Percentiles rank a stretch among this genome's conserved stretches.
phyloP scores from a whole-genome alignment of 2,329 filamentous ascomycete genomes.

The Exophiala viscosa region DNA sequence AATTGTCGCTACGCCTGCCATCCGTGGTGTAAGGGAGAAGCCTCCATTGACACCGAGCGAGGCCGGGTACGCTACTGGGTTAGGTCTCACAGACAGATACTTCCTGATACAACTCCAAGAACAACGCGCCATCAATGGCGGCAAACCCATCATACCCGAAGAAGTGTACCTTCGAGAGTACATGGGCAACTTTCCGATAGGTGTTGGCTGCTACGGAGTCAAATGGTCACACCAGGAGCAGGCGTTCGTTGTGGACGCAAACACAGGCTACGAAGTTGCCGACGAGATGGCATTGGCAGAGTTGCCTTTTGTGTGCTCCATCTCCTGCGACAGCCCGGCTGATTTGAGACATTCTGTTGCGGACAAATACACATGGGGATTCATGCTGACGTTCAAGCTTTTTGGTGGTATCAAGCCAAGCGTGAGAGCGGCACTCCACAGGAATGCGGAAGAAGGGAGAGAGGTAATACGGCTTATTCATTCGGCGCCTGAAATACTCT shows the following conservation, averaged over 20 bases:
- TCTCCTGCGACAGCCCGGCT: not conserved
- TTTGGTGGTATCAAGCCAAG: not conserved
- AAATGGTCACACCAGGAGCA: not conserved
- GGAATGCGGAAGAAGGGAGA: not conserved
- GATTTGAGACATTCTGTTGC: constrained; percentile 3
- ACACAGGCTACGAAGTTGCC: constrained; percentile 5
- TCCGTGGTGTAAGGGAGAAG: not conserved
- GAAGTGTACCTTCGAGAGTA: constrained; percentile 1
- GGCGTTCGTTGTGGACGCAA: not conserved
- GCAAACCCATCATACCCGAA: constrained; percentile 6
- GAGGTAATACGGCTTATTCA: not conserved
- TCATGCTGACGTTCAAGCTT: constrained; percentile 2
- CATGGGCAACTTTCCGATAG: not conserved
- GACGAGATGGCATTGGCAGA: not conserved
- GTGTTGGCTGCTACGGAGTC: not conserved
- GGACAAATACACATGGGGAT: constrained; percentile 4
- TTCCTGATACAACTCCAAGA: constrained; percentile 1
- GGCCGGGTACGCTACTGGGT: not conserved
- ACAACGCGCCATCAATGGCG: not conserved
- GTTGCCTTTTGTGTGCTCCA: constrained; percentile 1
- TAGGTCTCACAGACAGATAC: not conserved
- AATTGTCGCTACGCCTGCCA: not conserved
- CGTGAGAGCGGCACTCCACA: not conserved
- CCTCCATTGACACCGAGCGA: not conserved
- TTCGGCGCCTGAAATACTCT: constrained; percentile 1